A percentile compares a stretch with the other conserved stretches of the same genome.
phyloP scores from a whole-genome alignment of 139 green algal genomes.

The Haematococcus lacustris region DNA sequence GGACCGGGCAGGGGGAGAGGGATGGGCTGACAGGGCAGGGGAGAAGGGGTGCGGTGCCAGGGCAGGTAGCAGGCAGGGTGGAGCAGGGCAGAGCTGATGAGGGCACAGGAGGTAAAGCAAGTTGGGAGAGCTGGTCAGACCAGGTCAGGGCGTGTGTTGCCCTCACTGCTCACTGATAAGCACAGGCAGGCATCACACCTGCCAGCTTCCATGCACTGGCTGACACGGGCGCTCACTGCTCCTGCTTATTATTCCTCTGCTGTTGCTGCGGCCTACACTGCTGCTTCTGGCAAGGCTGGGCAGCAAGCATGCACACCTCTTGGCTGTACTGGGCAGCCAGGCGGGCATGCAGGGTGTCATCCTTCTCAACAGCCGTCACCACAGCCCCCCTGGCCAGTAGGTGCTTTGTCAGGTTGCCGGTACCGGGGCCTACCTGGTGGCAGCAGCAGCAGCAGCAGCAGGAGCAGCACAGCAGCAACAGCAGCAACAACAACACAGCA shows the following conservation, averaged over 20 bases:
- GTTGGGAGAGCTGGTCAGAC: too few species aligned
- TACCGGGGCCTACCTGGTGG: conserved; percentile 65
- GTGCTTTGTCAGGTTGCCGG: conserved; percentile 80
- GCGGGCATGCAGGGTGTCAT: conserved; percentile 51
- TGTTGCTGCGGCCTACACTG: background rate
- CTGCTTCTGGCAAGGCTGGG: background rate
- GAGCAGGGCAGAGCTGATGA: too few species aligned
- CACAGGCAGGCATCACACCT: too few species aligned
- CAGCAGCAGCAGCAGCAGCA: background rate
- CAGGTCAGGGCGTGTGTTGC: too few species aligned
- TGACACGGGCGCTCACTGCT: background rate
- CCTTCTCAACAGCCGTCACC: conserved; percentile 90
- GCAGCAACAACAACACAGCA: too few species aligned
- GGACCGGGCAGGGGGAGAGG: too few species aligned
- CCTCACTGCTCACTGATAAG: too few species aligned
- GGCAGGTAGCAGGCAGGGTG: too few species aligned
- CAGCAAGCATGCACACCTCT: background rate
- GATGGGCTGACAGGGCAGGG: too few species aligned
- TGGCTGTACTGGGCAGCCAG: conserved; percentile 27
- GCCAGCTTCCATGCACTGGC: too few species aligned
- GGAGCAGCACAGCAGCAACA: background rate
- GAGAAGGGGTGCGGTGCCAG: too few species aligned
- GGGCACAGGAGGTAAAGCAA: too few species aligned
- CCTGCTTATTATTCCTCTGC: background rate
- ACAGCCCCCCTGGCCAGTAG: conserved; percentile 60